Base-by-base conservation (phyloP, 2,329 filamentous ascomycete genomes). In the Plenodomus lindquistii region DNA sequence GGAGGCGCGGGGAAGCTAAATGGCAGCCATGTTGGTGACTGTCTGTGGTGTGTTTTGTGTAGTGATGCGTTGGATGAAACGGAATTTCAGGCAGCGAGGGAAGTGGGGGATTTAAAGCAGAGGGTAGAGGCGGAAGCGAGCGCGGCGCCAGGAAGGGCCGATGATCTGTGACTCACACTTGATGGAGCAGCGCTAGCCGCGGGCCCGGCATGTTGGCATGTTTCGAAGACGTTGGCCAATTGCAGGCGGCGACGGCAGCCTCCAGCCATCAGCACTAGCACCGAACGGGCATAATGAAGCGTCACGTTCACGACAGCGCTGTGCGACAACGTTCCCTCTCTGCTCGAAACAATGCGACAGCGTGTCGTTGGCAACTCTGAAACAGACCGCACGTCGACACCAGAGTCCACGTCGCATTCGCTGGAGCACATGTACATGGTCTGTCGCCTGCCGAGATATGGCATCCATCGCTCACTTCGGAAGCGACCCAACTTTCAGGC, bases 1-100 rank as follows among this genome's bases (percentile, higher is more conserved):
- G 65, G 67, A 63, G 34, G 54, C 22, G 50, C 52, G 52, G 60
- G 54, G 51, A 54, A 59, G 48, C 61, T 69, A 74, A 54, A 70
- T 73, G 68, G 59, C 69, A 69, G 69, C 69, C 71, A 73, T 73
- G 36, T 43, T 65, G 31, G 45, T 63, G 63, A 65, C 62, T 70
- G 66, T 69, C 66, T 65, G 39, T 51, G 46, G 42, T 60, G 41
- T 63, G 21, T 51, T 47, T 48, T 46, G 53, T 58, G 48, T 45
- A 52, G 59, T 52, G 51, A 54, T 50, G 39, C 58, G 55, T 44
- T 59, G 52, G 49, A 54, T 45, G 52, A 48, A 55, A 51, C 52
- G 61, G 53, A 56, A 62, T 62, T 57, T 62, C 59, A 65, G 65
- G 66, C 66, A 65, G 60, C 56, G 57, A 64, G 51, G 56, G 62